Conservation (phyloP, 306 rosid species). For the Sophora flavescens region DNA sequence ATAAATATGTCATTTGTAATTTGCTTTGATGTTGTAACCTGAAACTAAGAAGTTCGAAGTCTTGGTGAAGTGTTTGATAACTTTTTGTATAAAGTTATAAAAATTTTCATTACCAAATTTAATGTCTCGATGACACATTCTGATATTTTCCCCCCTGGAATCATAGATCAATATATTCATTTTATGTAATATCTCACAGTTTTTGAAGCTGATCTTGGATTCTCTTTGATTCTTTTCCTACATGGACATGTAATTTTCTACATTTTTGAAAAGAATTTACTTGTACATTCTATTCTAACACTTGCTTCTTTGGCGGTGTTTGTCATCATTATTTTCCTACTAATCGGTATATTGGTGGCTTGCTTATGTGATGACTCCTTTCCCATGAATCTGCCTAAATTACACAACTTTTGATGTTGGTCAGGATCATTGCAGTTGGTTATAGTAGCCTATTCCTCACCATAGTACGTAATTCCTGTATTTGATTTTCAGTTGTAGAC, state of each 20-base stretch:
- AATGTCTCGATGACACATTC: slow-evolving; percentile 16
- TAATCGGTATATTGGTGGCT: no score
- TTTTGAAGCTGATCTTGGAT: slow-evolving; percentile 13
- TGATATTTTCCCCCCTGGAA: neutral
- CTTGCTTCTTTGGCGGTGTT: no score
- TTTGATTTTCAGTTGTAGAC: no score
- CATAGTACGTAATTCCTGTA: no score
- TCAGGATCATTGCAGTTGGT: no score
- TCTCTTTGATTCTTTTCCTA: neutral
- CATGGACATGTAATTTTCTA: neutral
- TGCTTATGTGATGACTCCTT: no score
- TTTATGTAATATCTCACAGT: neutral
- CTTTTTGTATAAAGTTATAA: slow-evolving; percentile 40
- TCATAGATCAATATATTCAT: slow-evolving; percentile 23
- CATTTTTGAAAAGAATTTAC: neutral
- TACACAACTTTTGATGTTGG: no score
- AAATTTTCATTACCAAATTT: slow-evolving; percentile 19
- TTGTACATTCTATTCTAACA: no score
- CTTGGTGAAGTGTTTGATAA: slow-evolving; percentile 34
- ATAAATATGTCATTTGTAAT: slow-evolving; percentile 31
- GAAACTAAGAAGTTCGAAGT: slow-evolving; percentile 37
- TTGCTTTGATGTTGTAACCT: slow-evolving; percentile 42
- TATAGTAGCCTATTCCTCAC: no score
- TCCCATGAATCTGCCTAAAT: no score
- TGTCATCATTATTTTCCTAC: no score